Percentiles rank a stretch among this genome's conserved stretches.
Conservation (phyloP, 2,329 filamentous ascomycete species). For the Ophiosphaerella korrae region DNA sequence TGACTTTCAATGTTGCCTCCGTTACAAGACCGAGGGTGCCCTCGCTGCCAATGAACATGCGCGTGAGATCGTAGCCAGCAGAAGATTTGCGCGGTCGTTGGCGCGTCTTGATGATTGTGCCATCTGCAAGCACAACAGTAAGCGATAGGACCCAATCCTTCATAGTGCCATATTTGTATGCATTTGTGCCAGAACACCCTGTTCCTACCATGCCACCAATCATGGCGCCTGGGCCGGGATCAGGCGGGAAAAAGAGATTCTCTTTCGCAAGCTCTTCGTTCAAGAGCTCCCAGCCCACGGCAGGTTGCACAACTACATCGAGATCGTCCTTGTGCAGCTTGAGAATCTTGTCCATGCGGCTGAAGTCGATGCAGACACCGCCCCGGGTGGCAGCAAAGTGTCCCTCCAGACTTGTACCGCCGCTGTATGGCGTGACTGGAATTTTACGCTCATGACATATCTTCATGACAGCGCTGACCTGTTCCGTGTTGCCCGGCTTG, state of each 20-base stretch:
- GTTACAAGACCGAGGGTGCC: conserved; percentile 90
- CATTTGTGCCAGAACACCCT: conserved; percentile 80
- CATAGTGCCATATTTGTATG: conserved; percentile 93
- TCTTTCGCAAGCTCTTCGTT: conserved; percentile 76
- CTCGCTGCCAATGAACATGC: conserved; percentile 87
- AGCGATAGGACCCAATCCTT: conserved; percentile 88
- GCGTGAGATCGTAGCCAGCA: conserved; percentile 89
- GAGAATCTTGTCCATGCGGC: conserved; percentile 81
- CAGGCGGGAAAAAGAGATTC: conserved; percentile 88
- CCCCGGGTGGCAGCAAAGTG: conserved; percentile 83
- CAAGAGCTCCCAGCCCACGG: conserved; percentile 83
- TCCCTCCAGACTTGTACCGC: conserved; percentile 87
- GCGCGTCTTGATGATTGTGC: conserved; percentile 85
- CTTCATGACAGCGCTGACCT: conserved; percentile 87
- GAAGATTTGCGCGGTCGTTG: conserved; percentile 88
- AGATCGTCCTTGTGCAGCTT: conserved; percentile 72
- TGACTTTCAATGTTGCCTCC: conserved; percentile 86
- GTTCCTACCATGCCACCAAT: conserved; percentile 89
- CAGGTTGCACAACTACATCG: conserved; percentile 64
- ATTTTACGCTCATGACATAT: conserved; percentile 80
- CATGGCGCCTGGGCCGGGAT: conserved; percentile 88
- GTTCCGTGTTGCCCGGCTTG: conserved; percentile 76
- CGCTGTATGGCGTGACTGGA: conserved; percentile 84
- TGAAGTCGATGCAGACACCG: conserved; percentile 86
- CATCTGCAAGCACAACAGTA: conserved; percentile 88